phyloP scores from a whole-genome alignment of 1,284 basidiomycete genomes.

The Papiliotrema laurentii region DNA sequence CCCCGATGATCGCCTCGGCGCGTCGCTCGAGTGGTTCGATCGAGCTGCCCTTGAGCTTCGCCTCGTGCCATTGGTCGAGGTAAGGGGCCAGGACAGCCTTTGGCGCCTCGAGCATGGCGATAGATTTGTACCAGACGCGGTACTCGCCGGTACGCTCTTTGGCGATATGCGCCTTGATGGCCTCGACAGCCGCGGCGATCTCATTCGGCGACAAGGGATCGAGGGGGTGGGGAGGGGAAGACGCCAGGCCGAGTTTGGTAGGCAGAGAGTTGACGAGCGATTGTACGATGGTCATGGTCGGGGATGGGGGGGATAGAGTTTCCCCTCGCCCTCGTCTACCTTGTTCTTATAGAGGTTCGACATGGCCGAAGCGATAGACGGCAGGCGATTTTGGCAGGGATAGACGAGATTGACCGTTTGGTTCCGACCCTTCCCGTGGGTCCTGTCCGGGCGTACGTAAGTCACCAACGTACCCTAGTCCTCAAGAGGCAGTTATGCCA shows the following conservation, averaged over 20 bases:
- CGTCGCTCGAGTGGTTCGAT: background rate
- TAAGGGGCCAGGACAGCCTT: slow-evolving; percentile 26
- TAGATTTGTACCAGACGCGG: slow-evolving; percentile 29
- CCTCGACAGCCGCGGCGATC: slow-evolving; percentile 14
- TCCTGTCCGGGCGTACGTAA: too few species aligned
- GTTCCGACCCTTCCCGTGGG: too few species aligned
- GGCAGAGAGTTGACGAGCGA: background rate
- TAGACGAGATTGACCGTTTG: background rate
- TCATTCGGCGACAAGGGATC: slow-evolving; percentile 45
- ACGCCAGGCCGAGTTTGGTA: background rate
- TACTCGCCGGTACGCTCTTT: slow-evolving; percentile 1
- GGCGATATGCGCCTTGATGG: slow-evolving; percentile 14
- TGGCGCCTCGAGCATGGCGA: slow-evolving; percentile 28
- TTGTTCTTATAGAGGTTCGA: too few species aligned
- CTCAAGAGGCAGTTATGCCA: too few species aligned
- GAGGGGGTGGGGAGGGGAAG: slow-evolving; percentile 38
- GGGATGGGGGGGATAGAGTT: background rate
- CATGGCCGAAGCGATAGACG: background rate
- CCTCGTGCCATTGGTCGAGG: slow-evolving; percentile 13
- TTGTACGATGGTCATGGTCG: background rate
- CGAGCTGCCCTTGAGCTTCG: background rate
- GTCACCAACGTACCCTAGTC: too few species aligned
- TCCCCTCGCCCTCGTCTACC: too few species aligned
- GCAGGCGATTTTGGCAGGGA: background rate
- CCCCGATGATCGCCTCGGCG: background rate